Conservation (phyloP, 768 basidiomycete genomes). For the Pulveroboletus sp. region DNA sequence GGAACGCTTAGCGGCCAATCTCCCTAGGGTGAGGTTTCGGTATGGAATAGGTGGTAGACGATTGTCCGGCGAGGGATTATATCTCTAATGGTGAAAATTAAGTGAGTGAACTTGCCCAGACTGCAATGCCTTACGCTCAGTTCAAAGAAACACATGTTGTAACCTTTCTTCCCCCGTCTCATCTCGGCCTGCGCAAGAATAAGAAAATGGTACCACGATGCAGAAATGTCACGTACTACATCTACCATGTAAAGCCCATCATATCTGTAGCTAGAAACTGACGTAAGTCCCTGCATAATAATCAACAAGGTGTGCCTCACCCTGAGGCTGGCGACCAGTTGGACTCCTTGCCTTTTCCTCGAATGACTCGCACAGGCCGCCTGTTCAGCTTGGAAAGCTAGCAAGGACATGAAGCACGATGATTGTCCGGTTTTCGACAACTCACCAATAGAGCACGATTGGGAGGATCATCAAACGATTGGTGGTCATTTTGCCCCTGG, state of each 20-base stretch:
- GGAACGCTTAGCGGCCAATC: slow-evolving; percentile 6
- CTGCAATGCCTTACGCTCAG: slow-evolving; percentile 17
- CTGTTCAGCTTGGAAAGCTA: slow-evolving; percentile 30
- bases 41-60: slow-evolving; percentile 17
- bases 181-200: slow-evolving; percentile 15
- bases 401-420: neutral
- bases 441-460: slow-evolving; percentile 24
- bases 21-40: slow-evolving; percentile 22
- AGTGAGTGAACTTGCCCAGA: neutral
- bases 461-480: slow-evolving; percentile 18
- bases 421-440: neutral
- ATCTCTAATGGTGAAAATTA: slow-evolving; percentile 14
- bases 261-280: slow-evolving; percentile 26
- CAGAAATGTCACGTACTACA: slow-evolving; percentile 11
- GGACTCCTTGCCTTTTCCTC: slow-evolving; percentile 25
- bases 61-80: slow-evolving; percentile 20
- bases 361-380: slow-evolving; percentile 36
- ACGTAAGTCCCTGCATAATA: neutral
- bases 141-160: slow-evolving; percentile 29
- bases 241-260: slow-evolving; percentile 31
- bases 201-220: neutral
- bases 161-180: slow-evolving; percentile 18
- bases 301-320: slow-evolving; percentile 10
- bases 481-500: slow-evolving; percentile 22
- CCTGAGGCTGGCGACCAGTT: slow-evolving; percentile 21